phyloP scores from a whole-genome alignment of 441 rosid species.

The Kokia cookei region DNA sequence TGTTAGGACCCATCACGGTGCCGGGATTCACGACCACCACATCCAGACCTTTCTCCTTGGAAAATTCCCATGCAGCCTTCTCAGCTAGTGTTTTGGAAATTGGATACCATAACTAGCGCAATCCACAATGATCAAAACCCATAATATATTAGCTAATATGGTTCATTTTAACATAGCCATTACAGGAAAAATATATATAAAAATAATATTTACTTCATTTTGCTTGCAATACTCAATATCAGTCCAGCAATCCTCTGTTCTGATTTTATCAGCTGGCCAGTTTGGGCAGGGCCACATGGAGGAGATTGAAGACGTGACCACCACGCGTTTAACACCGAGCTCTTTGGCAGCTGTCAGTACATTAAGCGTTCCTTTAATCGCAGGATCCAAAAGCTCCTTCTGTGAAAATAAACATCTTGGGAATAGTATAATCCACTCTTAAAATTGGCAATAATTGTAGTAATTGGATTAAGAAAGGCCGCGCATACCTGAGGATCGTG shows the following conservation, averaged over 20 bases:
- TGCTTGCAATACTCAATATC: conserved; percentile 66
- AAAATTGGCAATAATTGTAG: neutral
- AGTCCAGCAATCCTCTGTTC: conserved; percentile 80
- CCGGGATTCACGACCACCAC: conserved; percentile 92
- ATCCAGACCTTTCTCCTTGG: conserved; percentile 66
- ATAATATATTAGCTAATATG: neutral
- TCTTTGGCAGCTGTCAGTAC: conserved; percentile 79
- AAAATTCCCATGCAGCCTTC: conserved; percentile 86
- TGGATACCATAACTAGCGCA: conserved; percentile 75
- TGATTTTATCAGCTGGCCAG: conserved; percentile 73
- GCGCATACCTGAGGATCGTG: conserved; percentile 59
- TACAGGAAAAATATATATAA: neutral
- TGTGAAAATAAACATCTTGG: conserved; percentile 13
- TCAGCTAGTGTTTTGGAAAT: conserved; percentile 80
- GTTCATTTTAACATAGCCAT: neutral
- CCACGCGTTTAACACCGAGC: conserved; percentile 69
- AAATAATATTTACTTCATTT: conserved; percentile 39
- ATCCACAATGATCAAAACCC: conserved; percentile 9
- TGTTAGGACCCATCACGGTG: conserved; percentile 81
- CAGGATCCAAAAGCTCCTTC: conserved; percentile 81
- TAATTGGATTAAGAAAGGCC: neutral
- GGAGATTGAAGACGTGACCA: conserved; percentile 71
- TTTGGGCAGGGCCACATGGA: conserved; percentile 75
- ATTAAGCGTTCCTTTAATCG: conserved; percentile 72
- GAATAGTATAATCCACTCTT: neutral